Conservation (phyloP, 2,329 filamentous ascomycete species). For the Stachybotrys elegans region DNA sequence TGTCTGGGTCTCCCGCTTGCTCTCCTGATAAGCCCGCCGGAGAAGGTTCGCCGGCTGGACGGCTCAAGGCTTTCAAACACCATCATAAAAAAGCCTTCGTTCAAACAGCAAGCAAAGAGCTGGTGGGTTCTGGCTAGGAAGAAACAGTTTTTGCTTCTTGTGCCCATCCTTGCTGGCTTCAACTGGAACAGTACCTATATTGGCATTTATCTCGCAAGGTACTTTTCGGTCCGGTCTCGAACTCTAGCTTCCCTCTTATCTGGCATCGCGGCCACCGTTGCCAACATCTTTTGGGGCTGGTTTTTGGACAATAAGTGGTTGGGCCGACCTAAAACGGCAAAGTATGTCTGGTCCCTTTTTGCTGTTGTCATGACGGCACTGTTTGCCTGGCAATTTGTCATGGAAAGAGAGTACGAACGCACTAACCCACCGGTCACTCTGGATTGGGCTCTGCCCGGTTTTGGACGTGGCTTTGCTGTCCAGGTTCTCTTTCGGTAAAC, state of each 20-base stretch:
- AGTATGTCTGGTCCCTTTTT: conserved; percentile 35
- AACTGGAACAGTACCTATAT: conserved; percentile 47
- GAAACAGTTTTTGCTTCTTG: conserved; percentile 40
- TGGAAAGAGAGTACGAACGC: conserved; percentile 38
- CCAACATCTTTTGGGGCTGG: conserved; percentile 45
- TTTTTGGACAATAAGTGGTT: conserved; percentile 39
- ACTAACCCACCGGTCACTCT: conserved; percentile 32
- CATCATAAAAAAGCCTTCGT: conserved; percentile 8
- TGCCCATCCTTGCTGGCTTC: conserved; percentile 44
- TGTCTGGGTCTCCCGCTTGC: conserved; percentile 18
- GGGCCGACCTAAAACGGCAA: conserved; percentile 35
- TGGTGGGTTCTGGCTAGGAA: conserved; percentile 31
- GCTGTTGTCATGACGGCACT: conserved; percentile 34
- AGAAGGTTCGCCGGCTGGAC: conserved; percentile 17
- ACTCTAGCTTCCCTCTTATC: conserved; percentile 40
- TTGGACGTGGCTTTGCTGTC: conserved; percentile 40
- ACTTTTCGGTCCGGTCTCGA: conserved; percentile 45
- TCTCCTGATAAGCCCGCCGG: conserved; percentile 13
- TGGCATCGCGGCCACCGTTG: conserved; percentile 37
- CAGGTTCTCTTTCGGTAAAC: conserved; percentile 40
- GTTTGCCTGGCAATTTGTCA: conserved; percentile 43
- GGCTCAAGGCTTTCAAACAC: conserved; percentile 11
- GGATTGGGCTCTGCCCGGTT: conserved; percentile 38
- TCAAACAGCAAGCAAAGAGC: conserved; percentile 11
- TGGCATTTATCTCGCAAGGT: conserved; percentile 46